A percentile compares a stretch with the other conserved stretches of the same genome.
Evolutionary conservation across 345 rosid genomes (phyloP).

Genomic region (Laguncularia racemosa): DNA sequence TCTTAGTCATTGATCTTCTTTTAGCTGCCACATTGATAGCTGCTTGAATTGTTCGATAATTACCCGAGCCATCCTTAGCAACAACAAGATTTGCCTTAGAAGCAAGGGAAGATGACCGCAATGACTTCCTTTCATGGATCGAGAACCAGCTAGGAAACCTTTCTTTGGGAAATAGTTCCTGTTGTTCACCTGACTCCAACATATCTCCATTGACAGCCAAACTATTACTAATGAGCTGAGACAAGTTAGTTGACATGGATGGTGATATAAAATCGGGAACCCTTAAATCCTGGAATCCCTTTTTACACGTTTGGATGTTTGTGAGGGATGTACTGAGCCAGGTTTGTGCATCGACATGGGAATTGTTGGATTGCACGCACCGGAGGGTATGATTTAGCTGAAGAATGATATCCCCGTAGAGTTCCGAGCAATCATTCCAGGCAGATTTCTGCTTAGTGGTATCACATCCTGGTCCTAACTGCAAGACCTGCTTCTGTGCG

Average conservation of each 20-base stretch:
- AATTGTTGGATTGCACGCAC: slow-evolving; percentile 7
- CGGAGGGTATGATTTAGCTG: slow-evolving; percentile 20
- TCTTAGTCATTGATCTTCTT: slow-evolving; percentile 16
- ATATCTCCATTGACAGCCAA: slow-evolving; percentile 25
- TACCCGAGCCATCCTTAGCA: slow-evolving; percentile 37
- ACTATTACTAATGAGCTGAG: slow-evolving; percentile 23
- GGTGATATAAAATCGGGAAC: slow-evolving; percentile 18
- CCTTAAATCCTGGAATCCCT: slow-evolving; percentile 22
- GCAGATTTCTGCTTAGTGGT: slow-evolving; percentile 12
- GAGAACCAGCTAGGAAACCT: slow-evolving; percentile 32
- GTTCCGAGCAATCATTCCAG: slow-evolving; percentile 11
- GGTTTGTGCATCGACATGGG: slow-evolving; percentile 28
- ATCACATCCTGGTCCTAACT: slow-evolving; percentile 18
- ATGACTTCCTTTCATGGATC: slow-evolving; percentile 25
- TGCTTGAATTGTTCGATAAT: slow-evolving; percentile 20
- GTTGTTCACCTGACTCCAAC: not conserved
- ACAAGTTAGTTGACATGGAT: slow-evolving; percentile 21
- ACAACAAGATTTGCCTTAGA: slow-evolving; percentile 29
- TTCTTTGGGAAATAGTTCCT: not conserved
- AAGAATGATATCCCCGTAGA: slow-evolving; percentile 11
- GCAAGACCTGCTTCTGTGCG: slow-evolving; percentile 19
- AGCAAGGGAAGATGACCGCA: slow-evolving; percentile 19
- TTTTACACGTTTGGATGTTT: slow-evolving; percentile 27
- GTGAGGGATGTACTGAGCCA: slow-evolving; percentile 43
- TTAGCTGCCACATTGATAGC: slow-evolving; percentile 28